Evolutionary conservation across 164 flowering plant genomes (phyloP).

Genomic region (Chimonanthus salicifolius): DNA sequence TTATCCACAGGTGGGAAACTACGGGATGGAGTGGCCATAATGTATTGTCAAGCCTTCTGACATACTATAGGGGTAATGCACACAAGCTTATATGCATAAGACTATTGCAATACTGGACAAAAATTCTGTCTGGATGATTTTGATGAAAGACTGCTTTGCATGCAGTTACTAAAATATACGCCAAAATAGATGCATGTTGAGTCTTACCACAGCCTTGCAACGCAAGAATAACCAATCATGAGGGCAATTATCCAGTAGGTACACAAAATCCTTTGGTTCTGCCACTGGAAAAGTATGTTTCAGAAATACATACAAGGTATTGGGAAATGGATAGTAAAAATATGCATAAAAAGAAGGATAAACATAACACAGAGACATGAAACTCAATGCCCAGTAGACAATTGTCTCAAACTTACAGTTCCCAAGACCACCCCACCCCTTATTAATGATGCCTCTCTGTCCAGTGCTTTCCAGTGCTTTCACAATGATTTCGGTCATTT

Average conservation of each 20-base stretch:
- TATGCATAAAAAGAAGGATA: not conserved
- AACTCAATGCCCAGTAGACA: not conserved
- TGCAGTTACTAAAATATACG: too few species aligned
- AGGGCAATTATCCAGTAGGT: conserved; percentile 81
- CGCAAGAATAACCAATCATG: conserved; percentile 96
- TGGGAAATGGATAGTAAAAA: not conserved
- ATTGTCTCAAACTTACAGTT: conserved; percentile 54
- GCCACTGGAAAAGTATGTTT: conserved; percentile 51
- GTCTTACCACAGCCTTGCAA: conserved; percentile 94
- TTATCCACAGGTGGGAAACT: too few species aligned
- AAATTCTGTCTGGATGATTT: too few species aligned
- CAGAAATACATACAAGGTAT: conserved; percentile 7
- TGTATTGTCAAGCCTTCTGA: too few species aligned
- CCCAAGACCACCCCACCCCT: conserved; percentile 99
- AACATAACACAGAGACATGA: not conserved
- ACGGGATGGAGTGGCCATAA: too few species aligned
- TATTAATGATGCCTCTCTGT: conserved; percentile 94
- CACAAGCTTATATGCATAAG: too few species aligned
- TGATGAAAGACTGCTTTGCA: too few species aligned
- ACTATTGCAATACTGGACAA: too few species aligned
- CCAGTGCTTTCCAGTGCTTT: conserved; percentile 76
- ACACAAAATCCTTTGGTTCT: conserved; percentile 69
- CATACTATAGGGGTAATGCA: too few species aligned
- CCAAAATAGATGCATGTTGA: not conserved
- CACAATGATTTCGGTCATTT: conserved; percentile 92